Base-by-base conservation (phyloP, 768 basidiomycete genomes). In the Naganishia friedmannii region DNA sequence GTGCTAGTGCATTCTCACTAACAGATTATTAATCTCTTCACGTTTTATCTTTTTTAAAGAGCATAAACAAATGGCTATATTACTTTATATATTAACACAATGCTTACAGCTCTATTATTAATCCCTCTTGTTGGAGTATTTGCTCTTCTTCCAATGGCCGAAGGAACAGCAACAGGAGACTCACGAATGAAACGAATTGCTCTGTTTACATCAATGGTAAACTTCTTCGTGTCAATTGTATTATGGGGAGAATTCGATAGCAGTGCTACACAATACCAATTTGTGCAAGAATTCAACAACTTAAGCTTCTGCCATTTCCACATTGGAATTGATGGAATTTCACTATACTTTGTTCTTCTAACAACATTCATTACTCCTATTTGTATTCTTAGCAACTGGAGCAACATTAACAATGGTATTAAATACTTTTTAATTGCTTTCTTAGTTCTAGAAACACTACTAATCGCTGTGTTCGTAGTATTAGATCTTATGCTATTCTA, bases 271-370 rank as follows among this genome's bases (percentile, higher is more conserved):
- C 66, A 67, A 67, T 67, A 67, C 32, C 66, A 67, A 67, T 53
- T 37, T 53, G 66, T 67, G 32, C 66, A 67, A 53, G 51, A 67
- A 15, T 53, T 67, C 21, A 67, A 67, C 48, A 67, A 67, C 51
- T 23, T 67, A 34, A 67, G 66, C 66, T 53, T 67, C 66, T 67
- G 66, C 29, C 66, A 67, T 53, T 53, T 74, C 42, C 70, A 71
- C 65, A 67, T 76, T 23, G 75, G 73, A 54, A 60, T 76, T 63
- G 75, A 76, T 65, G 75, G 74, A 63, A 51, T 74, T 39, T 73
- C 70, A 67, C 69, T 76, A 48, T 73, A 70, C 55, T 76, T 74
- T 53, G 72, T 74, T 42, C 58, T 77, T 65, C 70, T 77, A 67
- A 74, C 72, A 58, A 72, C 74, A 57, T 73, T 73, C 45, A 73